phyloP scores from a whole-genome alignment of 805 yeast genomes.

The Lachancea mirantina region DNA sequence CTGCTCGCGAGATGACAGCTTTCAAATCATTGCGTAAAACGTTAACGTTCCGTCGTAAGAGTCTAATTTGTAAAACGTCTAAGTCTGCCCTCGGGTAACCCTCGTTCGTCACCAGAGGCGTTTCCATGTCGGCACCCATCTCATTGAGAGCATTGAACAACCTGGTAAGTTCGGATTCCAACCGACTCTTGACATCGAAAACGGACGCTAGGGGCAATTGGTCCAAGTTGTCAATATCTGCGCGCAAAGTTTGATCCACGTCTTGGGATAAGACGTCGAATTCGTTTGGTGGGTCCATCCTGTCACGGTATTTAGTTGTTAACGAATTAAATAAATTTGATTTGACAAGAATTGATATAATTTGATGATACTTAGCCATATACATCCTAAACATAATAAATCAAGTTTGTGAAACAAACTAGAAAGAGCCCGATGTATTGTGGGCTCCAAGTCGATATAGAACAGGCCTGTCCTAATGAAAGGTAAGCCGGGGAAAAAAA shows the following conservation, averaged over 20 bases:
- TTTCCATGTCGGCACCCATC: constrained; percentile 53
- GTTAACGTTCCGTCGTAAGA: constrained; percentile 55
- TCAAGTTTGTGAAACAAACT: no score
- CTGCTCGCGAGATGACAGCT: constrained; percentile 41
- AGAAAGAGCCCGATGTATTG: no score
- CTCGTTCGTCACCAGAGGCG: constrained; percentile 57
- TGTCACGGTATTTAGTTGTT: not conserved
- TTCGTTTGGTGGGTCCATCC: constrained; percentile 4
- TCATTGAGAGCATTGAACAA: constrained; percentile 38
- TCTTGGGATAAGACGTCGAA: constrained; percentile 6
- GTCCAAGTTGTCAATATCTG: constrained; percentile 1
- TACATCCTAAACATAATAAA: no score
- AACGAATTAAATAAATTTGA: no score
- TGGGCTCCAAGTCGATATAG: no score
- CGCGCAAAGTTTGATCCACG: not conserved
- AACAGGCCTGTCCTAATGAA: no score
- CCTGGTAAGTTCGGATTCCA: constrained; percentile 37
- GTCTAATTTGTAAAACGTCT: constrained; percentile 65
- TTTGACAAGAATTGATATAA: no score
- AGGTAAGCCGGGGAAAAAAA: no score
- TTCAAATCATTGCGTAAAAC: constrained; percentile 64
- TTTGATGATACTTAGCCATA: no score
- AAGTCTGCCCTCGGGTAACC: constrained; percentile 85
- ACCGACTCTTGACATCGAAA: constrained; percentile 28
- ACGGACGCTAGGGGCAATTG: constrained; percentile 20